Conservation (phyloP, 1,139 yeast species). For the Diutina rugosa region DNA sequence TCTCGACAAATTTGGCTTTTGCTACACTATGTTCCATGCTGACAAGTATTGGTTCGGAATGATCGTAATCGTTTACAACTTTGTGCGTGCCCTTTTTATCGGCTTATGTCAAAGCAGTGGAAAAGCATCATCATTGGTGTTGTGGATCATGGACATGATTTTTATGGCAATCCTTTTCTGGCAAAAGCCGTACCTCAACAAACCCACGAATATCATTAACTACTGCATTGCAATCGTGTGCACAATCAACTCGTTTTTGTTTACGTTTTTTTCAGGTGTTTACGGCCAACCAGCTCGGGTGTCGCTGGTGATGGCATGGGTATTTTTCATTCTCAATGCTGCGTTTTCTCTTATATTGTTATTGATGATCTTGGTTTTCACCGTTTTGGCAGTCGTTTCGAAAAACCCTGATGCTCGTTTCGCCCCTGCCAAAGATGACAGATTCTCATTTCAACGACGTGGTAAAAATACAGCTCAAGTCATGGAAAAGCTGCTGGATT, state of each 20-base stretch:
- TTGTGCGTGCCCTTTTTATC: conserved; percentile 50
- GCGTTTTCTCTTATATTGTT: conserved; percentile 58
- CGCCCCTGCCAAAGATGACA: conserved; percentile 73
- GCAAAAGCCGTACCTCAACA: conserved; percentile 56
- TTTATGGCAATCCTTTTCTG: conserved; percentile 46
- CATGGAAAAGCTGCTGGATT: conserved; percentile 7
- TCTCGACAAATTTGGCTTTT: conserved; percentile 60
- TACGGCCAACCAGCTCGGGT: conserved; percentile 60
- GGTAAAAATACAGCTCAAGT: neutral
- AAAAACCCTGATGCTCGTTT: conserved; percentile 77
- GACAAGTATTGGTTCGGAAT: conserved; percentile 64
- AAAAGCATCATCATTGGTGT: conserved; percentile 51
- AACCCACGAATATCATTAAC: conserved; percentile 56
- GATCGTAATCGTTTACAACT: conserved; percentile 39
- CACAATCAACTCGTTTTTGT: conserved; percentile 58
- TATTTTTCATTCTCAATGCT: conserved; percentile 66
- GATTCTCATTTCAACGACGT: conserved; percentile 65
- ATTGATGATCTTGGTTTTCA: conserved; percentile 45
- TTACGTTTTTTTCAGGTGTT: conserved; percentile 60
- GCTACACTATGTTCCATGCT: conserved; percentile 76
- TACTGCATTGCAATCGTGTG: conserved; percentile 53
- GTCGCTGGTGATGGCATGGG: conserved; percentile 68
- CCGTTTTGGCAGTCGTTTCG: conserved; percentile 41
- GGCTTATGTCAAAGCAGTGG: conserved; percentile 62
- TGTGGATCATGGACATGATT: conserved; percentile 53